Base-by-base conservation (phyloP, 208 protist genomes). In the Trypanosoma mega region DNA sequence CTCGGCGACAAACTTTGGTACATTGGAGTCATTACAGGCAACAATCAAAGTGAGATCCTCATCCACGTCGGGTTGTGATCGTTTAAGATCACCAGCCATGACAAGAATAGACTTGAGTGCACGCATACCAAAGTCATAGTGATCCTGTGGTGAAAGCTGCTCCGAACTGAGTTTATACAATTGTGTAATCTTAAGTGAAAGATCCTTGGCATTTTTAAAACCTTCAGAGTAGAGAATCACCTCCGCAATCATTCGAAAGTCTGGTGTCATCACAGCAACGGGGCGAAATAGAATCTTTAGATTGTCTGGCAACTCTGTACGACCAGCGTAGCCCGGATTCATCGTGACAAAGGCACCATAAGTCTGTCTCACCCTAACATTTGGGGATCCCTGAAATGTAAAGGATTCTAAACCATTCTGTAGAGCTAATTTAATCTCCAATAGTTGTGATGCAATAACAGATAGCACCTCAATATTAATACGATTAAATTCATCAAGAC, bases 271-370 rank as follows among this genome's bases (percentile, higher is more conserved):
- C 78, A 98, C 97, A 27, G 97, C 96, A 20, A 99, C 96, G 0
- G 98, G 98, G 43, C 98, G 89, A 75, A 99, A 99, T 2, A 99
- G 88, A 46, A 97, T 97, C 77, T 99, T 99, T 23, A 99, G 75
- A 76, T 99, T 99, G 78, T 99, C 98, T 8, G 98, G 98, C 46
- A 99, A 90, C 80, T 99, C 97, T 7, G 97, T 99, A 50, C 98
- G 91, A 2, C 98, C 98, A 23, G 98, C 98, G 82, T 99, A 99
- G 49, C 98, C 98, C 9, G 98, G 98, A 72, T 99, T 99, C 98
- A 99, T 99, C 8, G 98, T 99, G 72, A 99, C 96, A 78, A 99
- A 99, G 30, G 96, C 93, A 63, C 96, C 97, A 72, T 94, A 98
- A 21, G 91, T 98, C 6, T 71, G 60, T 1, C 96, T 93, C 46